Base-by-base conservation (phyloP, 2,329 filamentous ascomycete genomes). In the Fusarium odoratissimum region DNA sequence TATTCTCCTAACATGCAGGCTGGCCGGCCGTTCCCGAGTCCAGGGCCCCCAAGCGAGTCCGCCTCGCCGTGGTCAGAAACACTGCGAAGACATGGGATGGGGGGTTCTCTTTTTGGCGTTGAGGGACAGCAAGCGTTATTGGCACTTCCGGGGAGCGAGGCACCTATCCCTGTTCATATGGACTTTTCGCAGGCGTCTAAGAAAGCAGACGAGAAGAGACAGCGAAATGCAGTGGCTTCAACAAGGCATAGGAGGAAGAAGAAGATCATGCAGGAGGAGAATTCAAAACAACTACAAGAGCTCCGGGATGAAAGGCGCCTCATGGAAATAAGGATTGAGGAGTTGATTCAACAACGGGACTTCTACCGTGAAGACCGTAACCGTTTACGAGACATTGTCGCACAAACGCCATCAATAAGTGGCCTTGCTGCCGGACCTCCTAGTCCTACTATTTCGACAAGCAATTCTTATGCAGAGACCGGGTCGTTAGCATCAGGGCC, bases 171-270 rank as follows among this genome's bases (percentile, higher is more conserved):
- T 14, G 90, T 95, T 54, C 91, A 91, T 19, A 90, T 95, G 14
- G 94, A 97, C 79, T 90, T 93, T 46, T 92, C 94, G 74, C 92
- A 94, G 76, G 94, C 92, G 17, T 97, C 94, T 17, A 92, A 91
- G 74, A 90, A 93, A 76, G 93, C 93, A 42, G 93, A 96, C 77
- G 93, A 97, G 81, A 97, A 96, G 83, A 88, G 94, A 62, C 91
- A 92, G 80, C 89, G 94, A 57, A 97, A 97, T 78, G 94, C 94
- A 44, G 93, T 93, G 52, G 94, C 94, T 10, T 97, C 94, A 63
- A 93, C 93, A 52, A 88, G 94, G 66, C 96, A 97, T 73, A 89
- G 94, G 61, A 90, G 91, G 78, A 89, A 95, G 67, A 91, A 94
- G 78, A 97, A 97, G 83, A 93, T 95, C 77, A 91, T 92, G 80